These are phyloP conservation scores for Monilinia aucupariae DNA, from an alignment of 2,329 filamentous ascomycete genomes.

Conservation along the genomic window DNA sequence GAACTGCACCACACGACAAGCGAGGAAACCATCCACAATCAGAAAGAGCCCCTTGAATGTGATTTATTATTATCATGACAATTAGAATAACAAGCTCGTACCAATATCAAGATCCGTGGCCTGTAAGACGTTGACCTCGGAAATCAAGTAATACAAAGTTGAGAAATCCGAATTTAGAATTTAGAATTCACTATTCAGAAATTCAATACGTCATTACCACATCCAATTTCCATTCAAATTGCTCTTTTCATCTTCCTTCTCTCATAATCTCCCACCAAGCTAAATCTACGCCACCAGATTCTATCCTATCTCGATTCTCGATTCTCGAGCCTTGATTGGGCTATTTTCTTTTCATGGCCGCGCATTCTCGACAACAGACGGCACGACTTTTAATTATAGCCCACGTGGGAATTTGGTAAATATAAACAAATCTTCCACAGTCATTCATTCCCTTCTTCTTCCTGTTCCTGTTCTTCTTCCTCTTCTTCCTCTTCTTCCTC, in stretches of 20 bases:
- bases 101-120: background rate
- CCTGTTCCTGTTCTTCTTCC: too few relatives aligned
- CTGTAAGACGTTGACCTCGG: background rate
- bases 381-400: background rate
- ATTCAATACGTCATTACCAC: conserved; percentile 10
- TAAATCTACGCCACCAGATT: background rate
- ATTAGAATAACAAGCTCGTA: background rate
- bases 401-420: conserved; percentile 8
- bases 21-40: background rate
- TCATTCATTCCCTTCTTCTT: background rate
- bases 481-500: background rate
- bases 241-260: background rate
- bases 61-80: background rate
- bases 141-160: background rate
- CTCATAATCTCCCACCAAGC: background rate
- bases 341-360: too few relatives aligned
- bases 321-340: too few relatives aligned
- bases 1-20: background rate
- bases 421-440: conserved; percentile 5
- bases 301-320: background rate
- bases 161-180: too few relatives aligned
- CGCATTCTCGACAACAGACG: background rate
- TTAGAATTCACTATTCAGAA: background rate
- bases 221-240: conserved; percentile 2
- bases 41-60: conserved; percentile 7